Conservation (phyloP, 1,139 yeast species). For the Sugiyamaella castrensis region DNA sequence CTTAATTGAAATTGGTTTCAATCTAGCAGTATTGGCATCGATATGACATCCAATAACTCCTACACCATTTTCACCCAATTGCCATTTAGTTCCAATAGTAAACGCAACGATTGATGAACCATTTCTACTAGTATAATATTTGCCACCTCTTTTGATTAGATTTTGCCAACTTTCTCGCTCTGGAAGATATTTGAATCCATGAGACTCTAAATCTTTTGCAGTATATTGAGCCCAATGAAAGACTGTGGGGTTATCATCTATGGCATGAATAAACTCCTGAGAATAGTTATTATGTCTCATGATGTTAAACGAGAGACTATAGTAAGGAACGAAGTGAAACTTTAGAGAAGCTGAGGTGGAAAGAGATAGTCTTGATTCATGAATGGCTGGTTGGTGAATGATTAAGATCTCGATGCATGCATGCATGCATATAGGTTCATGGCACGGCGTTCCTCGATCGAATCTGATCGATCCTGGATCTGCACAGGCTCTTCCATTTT, state of each 20-base stretch:
- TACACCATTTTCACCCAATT: slow-evolving; percentile 65
- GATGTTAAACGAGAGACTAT: slow-evolving; percentile 13
- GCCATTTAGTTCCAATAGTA: slow-evolving; percentile 60
- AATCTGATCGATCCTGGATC: too few species aligned
- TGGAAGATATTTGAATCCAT: slow-evolving; percentile 60
- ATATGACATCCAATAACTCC: slow-evolving; percentile 88
- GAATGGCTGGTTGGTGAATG: too few species aligned
- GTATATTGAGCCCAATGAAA: slow-evolving; percentile 78
- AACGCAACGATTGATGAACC: slow-evolving; percentile 81
- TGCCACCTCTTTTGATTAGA: slow-evolving; percentile 50
- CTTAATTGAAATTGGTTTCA: slow-evolving; percentile 78
- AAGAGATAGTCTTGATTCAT: too few species aligned
- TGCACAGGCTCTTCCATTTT: too few species aligned
- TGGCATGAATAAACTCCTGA: slow-evolving; percentile 66
- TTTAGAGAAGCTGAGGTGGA: too few species aligned
- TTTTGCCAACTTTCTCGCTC: slow-evolving; percentile 69
- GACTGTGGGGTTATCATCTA: slow-evolving; percentile 84
- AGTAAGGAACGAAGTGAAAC: too few species aligned
- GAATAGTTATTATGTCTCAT: slow-evolving; percentile 41
- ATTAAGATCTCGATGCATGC: too few species aligned
- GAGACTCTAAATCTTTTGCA: slow-evolving; percentile 28
- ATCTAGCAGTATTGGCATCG: slow-evolving; percentile 65
- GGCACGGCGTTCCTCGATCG: too few species aligned
- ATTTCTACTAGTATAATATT: slow-evolving; percentile 72
- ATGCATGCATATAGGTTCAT: too few species aligned